These are phyloP conservation scores for Casuarina cunninghamiana DNA, from an alignment of 306 rosid species.

Conservation along the genomic window DNA sequence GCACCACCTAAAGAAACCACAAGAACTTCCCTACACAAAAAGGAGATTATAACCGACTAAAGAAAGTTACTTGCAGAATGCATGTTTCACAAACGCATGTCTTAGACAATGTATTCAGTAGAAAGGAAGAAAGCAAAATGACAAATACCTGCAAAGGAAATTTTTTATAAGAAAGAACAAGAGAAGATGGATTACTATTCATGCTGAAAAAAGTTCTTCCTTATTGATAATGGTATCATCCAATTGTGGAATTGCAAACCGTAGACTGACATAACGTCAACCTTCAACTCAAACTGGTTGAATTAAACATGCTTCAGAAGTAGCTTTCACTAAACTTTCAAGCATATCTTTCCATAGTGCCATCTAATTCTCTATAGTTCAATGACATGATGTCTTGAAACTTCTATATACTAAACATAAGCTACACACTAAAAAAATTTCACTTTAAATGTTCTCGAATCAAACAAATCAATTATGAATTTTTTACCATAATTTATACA, in stretches of 20 bases:
- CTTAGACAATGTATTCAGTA: not conserved
- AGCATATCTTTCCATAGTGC: not conserved
- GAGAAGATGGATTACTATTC: not conserved
- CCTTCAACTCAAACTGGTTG: not conserved
- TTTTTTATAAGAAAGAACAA: not conserved
- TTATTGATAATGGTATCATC: not conserved
- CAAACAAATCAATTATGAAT: not conserved
- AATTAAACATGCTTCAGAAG: not conserved
- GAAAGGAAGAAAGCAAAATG: slow-evolving; percentile 1
- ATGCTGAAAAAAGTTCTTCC: too few species aligned
- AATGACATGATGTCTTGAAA: not conserved
- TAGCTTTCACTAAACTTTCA: not conserved
- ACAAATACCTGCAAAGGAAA: not conserved
- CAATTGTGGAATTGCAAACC: not conserved
- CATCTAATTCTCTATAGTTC: not conserved
- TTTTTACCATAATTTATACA: too few species aligned
- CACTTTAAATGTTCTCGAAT: too few species aligned
- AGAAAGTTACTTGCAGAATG: not conserved
- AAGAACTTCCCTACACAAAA: slow-evolving; percentile 36
- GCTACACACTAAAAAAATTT: not conserved
- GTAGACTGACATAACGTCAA: too few species aligned
- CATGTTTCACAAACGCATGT: too few species aligned
- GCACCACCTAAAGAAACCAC: slow-evolving; percentile 69
- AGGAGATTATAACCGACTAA: not conserved
- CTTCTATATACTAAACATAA: not conserved